Base-by-base conservation (phyloP, 1,284 basidiomycete species). In the Phylloboletellus chloephorus region DNA sequence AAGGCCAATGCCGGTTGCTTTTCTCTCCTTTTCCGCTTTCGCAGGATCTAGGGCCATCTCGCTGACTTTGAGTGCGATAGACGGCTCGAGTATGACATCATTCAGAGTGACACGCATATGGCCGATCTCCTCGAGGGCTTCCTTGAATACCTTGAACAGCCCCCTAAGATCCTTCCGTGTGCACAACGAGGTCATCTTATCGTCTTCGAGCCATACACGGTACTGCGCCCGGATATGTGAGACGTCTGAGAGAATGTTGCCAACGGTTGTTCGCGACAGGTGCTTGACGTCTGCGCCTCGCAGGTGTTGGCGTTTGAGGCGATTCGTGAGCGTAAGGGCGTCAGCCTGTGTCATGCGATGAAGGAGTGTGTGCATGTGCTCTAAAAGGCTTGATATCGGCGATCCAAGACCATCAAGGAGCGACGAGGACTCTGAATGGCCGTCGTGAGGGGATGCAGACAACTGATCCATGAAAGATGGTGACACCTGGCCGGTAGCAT, bases 271-370 rank as follows among this genome's bases (percentile, higher is more conserved):
- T 28, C 85, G 81, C 0, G 93, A 94, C 12, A 98, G 72, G 56
- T 97, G 89, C 11, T 81, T 78, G 13, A 98, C 77, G 53, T 98
- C 94, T 30, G 82, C 79, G 3, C 88, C 83, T 43, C 78, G 84
- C 2, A 98, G 73, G 55, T 94, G 79, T 52, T 98, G 95, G 33
- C 92, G 83, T 64, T 93, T 95, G 31, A 98, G 71, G 11, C 95
- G 81, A 44, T 87, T 86, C 31, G 88, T 88, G 28, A 98, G 72
- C 0, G 91, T 93, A 20, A 87, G 73, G 1, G 94, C 83, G 52
- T 98, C 94, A 1, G 93, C 84, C 49, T 87, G 80, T 12, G 75
- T 68, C 49, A 97, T 72, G 13, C 85, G 79, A 39, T 71, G 74
- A 37, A 89, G 70, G 9, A 96, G 66, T 19, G 75, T 69, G 20